Evolutionary conservation across 805 yeast species (phyloP), one percentile per base, ranked within the genome.

Genomic region (Kuraishia molischiana): DNA sequence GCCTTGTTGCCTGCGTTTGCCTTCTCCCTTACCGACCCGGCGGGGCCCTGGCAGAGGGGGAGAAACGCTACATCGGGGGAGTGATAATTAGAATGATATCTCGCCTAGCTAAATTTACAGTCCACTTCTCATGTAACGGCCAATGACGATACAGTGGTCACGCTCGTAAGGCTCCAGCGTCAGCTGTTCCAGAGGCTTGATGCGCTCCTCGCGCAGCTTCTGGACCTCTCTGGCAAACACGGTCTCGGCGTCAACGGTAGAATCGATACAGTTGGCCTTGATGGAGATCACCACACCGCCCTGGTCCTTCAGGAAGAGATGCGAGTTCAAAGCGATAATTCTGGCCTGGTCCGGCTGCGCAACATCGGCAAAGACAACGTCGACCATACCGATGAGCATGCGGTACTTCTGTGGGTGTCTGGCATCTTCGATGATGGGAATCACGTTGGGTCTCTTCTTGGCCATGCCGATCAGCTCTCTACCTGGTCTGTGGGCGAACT

Each of bases 301-400:
- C 67, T 82, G 87, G 66, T 92, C 97, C 68, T 92, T 92, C 62
- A 92, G 77, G 83, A 92, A 92, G 77, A 90, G 74, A 67, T 92
- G 98, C 41, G 97, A 81, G 78, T 92, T 92, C 62, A 92, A 79
- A 38, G 97, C 98, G 64, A 92, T 90, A 62, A 92, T 92, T 83
- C 98, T 94, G 53, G 98, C 98, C 74, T 92, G 98, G 71, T 92
- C 98, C 32, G 98, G 98, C 74, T 92, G 98, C 50, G 98, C 98
- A 62, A 92, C 98, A 75, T 92, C 98, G 45, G 98, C 98, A 59
- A 92, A 92, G 44, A 92, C 97, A 61, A 79, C 85, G 66, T 92
- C 98, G 49, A 92, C 98, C 98, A 92, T 92, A 57, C 97, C 95
- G 47, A 92, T 74, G 55, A 92, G 77, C 98, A 92, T 92, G 74